Conservation (phyloP, 768 basidiomycete species). For the Pholiota microspora region DNA sequence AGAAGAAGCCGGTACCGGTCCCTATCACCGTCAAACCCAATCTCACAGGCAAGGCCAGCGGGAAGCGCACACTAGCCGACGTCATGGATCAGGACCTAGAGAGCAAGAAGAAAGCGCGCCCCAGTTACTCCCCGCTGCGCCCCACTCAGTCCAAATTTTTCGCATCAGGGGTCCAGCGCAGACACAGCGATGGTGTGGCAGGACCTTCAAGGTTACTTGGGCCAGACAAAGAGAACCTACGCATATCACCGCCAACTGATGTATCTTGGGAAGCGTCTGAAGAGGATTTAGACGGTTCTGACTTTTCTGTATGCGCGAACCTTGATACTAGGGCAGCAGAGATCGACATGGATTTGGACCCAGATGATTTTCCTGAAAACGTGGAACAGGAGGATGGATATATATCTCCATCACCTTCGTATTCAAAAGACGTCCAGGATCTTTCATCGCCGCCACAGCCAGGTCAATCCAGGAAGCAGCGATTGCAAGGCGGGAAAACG, state of each 20-base stretch:
- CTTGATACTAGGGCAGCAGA: constrained; percentile 33
- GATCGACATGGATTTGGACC: constrained; percentile 36
- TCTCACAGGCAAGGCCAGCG: constrained; percentile 57
- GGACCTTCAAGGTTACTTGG: constrained; percentile 32
- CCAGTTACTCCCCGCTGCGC: constrained; percentile 18
- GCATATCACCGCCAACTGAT: not conserved
- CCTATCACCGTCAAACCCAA: constrained; percentile 8
- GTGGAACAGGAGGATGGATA: constrained; percentile 83
- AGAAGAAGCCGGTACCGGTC: constrained; percentile 10
- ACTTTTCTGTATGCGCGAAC: constrained; percentile 35
- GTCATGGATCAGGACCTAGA: constrained; percentile 66
- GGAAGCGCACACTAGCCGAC: constrained; percentile 72
- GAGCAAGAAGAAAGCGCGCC: constrained; percentile 41
- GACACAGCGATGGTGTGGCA: constrained; percentile 23
- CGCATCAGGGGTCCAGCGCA: constrained; percentile 14
- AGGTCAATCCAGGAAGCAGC: constrained; percentile 9
- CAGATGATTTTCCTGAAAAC: constrained; percentile 38
- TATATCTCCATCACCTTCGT: constrained; percentile 65
- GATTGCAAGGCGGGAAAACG: not conserved
- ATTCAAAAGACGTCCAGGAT: constrained; percentile 56
- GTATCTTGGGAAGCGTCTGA: constrained; percentile 3
- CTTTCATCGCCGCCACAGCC: constrained; percentile 61
- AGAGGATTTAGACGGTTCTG: constrained; percentile 28
- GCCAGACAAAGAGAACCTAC: constrained; percentile 43
- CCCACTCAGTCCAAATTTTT: constrained; percentile 40